A percentile compares a stretch with the other conserved stretches of the same genome.
Conservation (phyloP, 345 rosid species). For the Adansonia digitata region DNA sequence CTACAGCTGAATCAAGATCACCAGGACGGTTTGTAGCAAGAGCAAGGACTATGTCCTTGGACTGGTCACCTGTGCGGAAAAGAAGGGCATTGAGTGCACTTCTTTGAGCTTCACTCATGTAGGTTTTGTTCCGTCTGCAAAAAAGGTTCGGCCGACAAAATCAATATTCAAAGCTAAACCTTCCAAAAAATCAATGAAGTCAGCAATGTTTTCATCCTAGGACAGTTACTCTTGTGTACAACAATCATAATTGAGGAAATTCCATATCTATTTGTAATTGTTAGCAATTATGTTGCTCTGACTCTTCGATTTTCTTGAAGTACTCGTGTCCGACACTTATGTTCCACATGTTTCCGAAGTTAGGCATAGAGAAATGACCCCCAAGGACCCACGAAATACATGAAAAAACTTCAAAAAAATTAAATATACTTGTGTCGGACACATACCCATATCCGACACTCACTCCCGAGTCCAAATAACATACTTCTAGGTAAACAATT, state of each 20-base stretch:
- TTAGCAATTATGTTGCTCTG: no score
- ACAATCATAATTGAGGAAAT: not conserved
- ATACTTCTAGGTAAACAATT: not conserved
- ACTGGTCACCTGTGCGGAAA: constrained; percentile 90
- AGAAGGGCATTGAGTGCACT: constrained; percentile 96
- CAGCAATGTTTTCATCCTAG: not conserved
- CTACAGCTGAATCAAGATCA: constrained; percentile 92
- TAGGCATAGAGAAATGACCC: no score
- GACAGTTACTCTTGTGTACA: not conserved
- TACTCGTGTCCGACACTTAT: no score
- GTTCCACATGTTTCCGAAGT: no score
- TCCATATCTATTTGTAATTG: not conserved
- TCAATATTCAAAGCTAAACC: not conserved
- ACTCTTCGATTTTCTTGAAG: no score
- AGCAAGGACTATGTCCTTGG: constrained; percentile 89
- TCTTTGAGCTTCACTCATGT: constrained; percentile 98
- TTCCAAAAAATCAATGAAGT: not conserved
- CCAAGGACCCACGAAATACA: no score
- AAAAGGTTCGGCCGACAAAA: constrained; percentile 5
- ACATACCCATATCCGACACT: no score
- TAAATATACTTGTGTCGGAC: no score
- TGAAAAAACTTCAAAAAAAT: no score
- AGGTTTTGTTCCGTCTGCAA: constrained; percentile 84
- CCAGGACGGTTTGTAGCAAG: constrained; percentile 98
- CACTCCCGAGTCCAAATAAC: no score